Conservation (phyloP, 1,139 yeast genomes). For the Saccharomyces hybrid region DNA sequence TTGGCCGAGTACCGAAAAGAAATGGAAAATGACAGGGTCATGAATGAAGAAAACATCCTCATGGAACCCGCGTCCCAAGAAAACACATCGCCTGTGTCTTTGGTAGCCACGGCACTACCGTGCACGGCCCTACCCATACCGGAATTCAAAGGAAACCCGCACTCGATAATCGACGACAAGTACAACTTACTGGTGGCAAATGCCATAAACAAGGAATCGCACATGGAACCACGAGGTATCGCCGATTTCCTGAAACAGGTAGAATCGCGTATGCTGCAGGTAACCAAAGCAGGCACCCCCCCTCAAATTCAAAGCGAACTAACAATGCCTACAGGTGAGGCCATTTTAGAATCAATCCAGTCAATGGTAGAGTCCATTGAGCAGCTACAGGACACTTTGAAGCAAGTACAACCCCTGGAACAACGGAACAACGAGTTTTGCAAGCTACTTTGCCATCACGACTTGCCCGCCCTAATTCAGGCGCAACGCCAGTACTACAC, state of each 20-base stretch:
- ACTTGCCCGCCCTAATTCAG: constrained; percentile 12
- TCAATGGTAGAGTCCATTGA: constrained; percentile 3
- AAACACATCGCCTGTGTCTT: not conserved
- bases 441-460: constrained; percentile 7
- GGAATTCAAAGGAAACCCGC: not conserved
- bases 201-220: not conserved
- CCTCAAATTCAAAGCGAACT: not conserved
- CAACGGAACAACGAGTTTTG: constrained; percentile 9
- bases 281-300: not conserved
- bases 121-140: not conserved
- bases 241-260: not conserved
- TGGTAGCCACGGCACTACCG: not conserved
- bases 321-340: not conserved
- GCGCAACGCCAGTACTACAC: constrained; percentile 18
- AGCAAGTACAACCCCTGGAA: constrained; percentile 12
- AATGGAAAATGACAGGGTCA: constrained; percentile 27
- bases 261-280: not conserved
- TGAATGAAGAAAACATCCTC: not conserved
- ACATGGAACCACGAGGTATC: constrained; percentile 2
- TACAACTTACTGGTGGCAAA: constrained; percentile 1
- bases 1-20: constrained; percentile 16
- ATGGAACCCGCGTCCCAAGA: not conserved
- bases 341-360: constrained; percentile 6
- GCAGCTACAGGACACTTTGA: constrained; percentile 9
- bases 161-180: not conserved